phyloP scores from a whole-genome alignment of 495 filamentous ascomycete species.

The Evernia prunastri region DNA sequence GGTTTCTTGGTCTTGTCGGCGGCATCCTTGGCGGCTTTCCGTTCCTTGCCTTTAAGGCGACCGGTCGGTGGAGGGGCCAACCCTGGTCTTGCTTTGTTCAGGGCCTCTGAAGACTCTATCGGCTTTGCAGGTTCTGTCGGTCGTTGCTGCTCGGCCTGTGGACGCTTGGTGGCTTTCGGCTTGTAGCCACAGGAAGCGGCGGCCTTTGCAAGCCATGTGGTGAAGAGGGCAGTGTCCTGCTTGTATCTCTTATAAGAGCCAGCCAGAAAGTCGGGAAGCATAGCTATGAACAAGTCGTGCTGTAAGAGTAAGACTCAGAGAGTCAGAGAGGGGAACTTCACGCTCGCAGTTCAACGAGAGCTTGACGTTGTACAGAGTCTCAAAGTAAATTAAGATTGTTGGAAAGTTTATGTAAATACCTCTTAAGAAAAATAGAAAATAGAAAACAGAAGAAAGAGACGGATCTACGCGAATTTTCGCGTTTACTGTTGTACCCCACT shows the following conservation, averaged over 20 bases:
- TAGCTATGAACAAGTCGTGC: background rate
- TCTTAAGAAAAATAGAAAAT: too few relatives aligned
- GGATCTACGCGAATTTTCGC: too few relatives aligned
- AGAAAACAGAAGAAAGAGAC: too few relatives aligned
- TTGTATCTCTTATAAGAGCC: constrained; percentile 9
- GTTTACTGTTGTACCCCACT: too few relatives aligned
- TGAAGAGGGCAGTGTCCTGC: constrained; percentile 16
- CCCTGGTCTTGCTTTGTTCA: background rate
- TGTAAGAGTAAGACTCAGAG: background rate
- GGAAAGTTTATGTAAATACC: too few relatives aligned
- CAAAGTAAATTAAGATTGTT: too few relatives aligned
- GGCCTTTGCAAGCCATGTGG: constrained; percentile 19
- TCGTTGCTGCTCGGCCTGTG: background rate
- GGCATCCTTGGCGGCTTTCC: constrained; percentile 15
- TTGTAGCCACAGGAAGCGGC: constrained; percentile 16
- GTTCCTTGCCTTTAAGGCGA: constrained; percentile 16
- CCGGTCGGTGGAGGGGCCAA: background rate
- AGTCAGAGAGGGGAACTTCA: too few relatives aligned
- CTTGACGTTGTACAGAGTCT: too few relatives aligned
- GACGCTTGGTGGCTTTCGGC: constrained; percentile 7
- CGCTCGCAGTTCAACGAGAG: too few relatives aligned
- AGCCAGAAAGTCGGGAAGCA: constrained; percentile 12
- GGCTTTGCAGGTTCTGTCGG: background rate
- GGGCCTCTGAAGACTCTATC: background rate
- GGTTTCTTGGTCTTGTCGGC: constrained; percentile 4